A percentile compares a stretch with the other conserved stretches of the same genome.
These are phyloP conservation scores for Cystofilobasidium ferigula DNA, from an alignment of 768 basidiomycete species.

Conservation along the genomic window DNA sequence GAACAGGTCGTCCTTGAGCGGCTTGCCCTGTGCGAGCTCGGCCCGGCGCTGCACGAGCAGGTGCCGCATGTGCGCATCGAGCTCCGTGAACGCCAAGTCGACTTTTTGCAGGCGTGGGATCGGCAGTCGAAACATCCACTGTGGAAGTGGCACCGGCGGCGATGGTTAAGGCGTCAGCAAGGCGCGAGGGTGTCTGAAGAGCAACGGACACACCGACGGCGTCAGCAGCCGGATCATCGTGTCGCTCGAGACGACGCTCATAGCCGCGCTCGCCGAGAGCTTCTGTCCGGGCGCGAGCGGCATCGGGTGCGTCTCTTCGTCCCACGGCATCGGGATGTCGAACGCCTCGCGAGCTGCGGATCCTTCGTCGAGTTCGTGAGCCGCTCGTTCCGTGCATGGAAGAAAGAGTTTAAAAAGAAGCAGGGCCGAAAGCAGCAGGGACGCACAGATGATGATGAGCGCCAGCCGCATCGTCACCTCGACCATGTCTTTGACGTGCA, in stretches of 20 bases:
- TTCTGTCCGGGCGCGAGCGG: not conserved
- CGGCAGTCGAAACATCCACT: constrained; percentile 3
- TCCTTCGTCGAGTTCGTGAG: too few relatives aligned
- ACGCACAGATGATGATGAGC: constrained; percentile 9
- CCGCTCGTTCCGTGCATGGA: too few relatives aligned
- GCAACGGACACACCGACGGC: not conserved
- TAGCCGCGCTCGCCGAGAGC: constrained; percentile 8
- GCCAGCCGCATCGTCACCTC: constrained; percentile 9
- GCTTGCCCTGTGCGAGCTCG: not conserved
- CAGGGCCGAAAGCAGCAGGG: not conserved
- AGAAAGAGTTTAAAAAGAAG: not conserved
- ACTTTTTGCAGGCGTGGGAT: not conserved
- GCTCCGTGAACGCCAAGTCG: constrained; percentile 12
- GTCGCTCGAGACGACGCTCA: not conserved
- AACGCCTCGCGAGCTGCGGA: constrained; percentile 9
- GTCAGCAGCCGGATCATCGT: not conserved
- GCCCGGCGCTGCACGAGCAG: constrained; percentile 1
- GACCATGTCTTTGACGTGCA: constrained; percentile 7
- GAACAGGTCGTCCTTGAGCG: constrained; percentile 15
- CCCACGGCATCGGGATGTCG: constrained; percentile 8
- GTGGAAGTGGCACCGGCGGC: too few relatives aligned
- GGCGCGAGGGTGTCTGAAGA: not conserved
- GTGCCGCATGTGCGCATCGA: constrained; percentile 16
- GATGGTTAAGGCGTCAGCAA: not conserved
- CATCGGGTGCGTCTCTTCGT: not conserved